Evolutionary conservation across 495 filamentous ascomycete genomes (phyloP), one percentile per base, ranked within the genome.

Genomic region (Podospora fimiseda): DNA sequence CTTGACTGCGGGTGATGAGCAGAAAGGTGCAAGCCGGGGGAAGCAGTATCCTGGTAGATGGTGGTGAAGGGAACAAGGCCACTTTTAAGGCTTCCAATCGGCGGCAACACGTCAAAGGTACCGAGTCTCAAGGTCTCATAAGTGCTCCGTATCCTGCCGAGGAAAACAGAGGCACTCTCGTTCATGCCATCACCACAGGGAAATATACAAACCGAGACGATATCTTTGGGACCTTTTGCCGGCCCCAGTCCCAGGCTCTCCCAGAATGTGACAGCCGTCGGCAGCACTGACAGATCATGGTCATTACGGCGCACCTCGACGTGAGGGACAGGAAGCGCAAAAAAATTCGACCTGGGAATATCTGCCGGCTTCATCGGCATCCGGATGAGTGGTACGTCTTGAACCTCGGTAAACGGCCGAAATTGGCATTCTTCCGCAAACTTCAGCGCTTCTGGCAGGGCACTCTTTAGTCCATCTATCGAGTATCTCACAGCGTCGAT

Each of bases 91-190:
- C 74, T 65, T 19, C 73, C 74, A 5, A 72, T 71, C 1, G 74
- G 60, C 19, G 81, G 68, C 7, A 84, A 74, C 54, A 80, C 74
- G 5, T 72, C 70, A 67, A 93, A 89, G 2, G 59, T 75, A 8
- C 93, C 93, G 37, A 97, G 74, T 53, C 84, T 86, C 53, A 88
- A 84, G 27, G 80, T 80, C 57, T 96, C 85, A 57, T 96, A 98
- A 0, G 81, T 75, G 60, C 81, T 80, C 19, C 81, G 76, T 24
- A 95, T 72, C 38, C 84, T 80, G 43, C 86, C 77, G 18, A 95
- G 62, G 58, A 97, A 96, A 3, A 68, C 73, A 52, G 80, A 74
- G 19, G 85, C 80, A 48, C 79, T 81, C 18, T 82, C 76, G 49
- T 66, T 62, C 41, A 85, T 68, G 8, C 79, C 78, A 18, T 82